phyloP scores from a whole-genome alignment of 495 filamentous ascomycete genomes.

The Xylaria curta region DNA sequence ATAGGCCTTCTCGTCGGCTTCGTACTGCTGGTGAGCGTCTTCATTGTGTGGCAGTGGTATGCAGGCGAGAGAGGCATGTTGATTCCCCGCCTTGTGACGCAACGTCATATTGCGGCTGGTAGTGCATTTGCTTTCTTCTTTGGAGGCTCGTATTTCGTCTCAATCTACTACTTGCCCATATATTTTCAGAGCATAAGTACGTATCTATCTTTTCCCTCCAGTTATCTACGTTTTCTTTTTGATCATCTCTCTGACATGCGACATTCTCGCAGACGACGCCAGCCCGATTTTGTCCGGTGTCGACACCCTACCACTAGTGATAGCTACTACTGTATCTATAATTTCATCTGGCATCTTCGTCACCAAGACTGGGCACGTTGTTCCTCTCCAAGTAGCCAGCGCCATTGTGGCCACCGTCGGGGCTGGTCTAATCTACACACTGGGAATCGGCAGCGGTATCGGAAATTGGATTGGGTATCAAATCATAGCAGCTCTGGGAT shows the following conservation, averaged over 20 bases:
- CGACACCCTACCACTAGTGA: conserved; percentile 57
- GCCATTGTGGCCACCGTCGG: too few relatives aligned
- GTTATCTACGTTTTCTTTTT: too few relatives aligned
- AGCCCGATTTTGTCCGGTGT: conserved; percentile 59
- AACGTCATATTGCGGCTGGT: background rate
- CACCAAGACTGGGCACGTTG: too few relatives aligned
- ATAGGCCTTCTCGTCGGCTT: conserved; percentile 53
- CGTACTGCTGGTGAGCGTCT: background rate
- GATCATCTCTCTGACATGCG: too few relatives aligned
- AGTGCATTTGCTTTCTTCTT: conserved; percentile 19
- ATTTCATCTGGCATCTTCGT: too few relatives aligned
- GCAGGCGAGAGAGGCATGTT: background rate
- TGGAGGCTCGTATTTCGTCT: conserved; percentile 50
- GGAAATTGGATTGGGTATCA: too few relatives aligned
- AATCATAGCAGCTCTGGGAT: too few relatives aligned
- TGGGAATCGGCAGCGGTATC: too few relatives aligned
- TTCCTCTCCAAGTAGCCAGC: too few relatives aligned
- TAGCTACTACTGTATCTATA: conserved; percentile 38
- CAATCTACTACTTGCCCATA: conserved; percentile 67
- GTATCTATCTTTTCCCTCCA: too few relatives aligned
- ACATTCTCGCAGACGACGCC: conserved; percentile 32
- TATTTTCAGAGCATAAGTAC: conserved; percentile 63
- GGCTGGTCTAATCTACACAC: too few relatives aligned
- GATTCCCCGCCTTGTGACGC: background rate
- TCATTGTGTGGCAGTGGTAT: background rate